Evolutionary conservation across 1,284 basidiomycete genomes (phyloP).

Genomic region (Gomphus bonarii): DNA sequence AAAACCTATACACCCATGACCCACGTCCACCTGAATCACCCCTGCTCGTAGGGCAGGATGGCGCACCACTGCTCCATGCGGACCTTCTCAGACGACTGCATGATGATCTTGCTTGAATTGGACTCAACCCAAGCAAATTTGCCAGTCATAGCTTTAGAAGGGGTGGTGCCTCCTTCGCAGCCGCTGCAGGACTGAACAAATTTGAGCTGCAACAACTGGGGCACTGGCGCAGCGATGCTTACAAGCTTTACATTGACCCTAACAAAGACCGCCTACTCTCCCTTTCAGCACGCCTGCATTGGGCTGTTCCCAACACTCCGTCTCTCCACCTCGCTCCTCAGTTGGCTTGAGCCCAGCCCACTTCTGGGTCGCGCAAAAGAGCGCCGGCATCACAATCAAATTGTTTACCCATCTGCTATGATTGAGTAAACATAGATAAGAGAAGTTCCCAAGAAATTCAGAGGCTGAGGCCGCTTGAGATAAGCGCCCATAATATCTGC

Average conservation of each 20-base stretch:
- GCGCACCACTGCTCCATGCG: background rate
- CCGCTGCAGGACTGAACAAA: slow-evolving; percentile 20
- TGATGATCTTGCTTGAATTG: background rate
- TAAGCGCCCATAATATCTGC: too few species aligned
- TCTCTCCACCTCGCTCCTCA: background rate
- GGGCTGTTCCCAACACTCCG: slow-evolving; percentile 13
- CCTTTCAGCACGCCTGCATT: slow-evolving; percentile 22
- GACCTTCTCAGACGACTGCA: slow-evolving; percentile 1
- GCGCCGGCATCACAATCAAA: too few species aligned
- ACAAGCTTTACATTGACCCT: slow-evolving; percentile 25
- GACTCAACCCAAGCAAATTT: background rate
- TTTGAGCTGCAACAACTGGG: slow-evolving; percentile 27
- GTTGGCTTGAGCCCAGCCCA: too few species aligned
- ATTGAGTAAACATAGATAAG: too few species aligned
- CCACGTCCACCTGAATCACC: background rate
- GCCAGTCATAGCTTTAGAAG: slow-evolving; percentile 9
- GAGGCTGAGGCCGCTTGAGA: too few species aligned
- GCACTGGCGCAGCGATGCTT: slow-evolving; percentile 24
- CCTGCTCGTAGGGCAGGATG: background rate
- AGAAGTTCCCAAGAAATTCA: too few species aligned
- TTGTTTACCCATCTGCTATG: too few species aligned
- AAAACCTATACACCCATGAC: background rate
- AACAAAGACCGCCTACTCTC: slow-evolving; percentile 17
- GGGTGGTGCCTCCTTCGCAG: slow-evolving; percentile 22
- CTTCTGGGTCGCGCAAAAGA: too few species aligned